phyloP scores from a whole-genome alignment of 1,139 yeast genomes.

The Suhomyces yuchorum region DNA sequence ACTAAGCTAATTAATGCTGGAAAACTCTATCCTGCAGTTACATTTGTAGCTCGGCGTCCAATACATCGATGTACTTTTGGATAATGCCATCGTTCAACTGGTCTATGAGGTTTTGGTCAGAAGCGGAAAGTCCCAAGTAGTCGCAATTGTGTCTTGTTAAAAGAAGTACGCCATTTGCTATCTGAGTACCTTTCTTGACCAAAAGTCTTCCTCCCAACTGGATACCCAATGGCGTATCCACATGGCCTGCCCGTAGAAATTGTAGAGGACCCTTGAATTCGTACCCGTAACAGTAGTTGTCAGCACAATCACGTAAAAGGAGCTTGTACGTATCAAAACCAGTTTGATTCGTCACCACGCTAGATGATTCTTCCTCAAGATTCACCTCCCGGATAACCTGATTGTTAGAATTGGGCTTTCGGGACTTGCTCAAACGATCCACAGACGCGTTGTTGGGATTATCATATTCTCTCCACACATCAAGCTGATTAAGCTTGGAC shows the following conservation, averaged over 20 bases:
- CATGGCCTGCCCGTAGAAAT: constrained; percentile 29
- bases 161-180: constrained; percentile 39
- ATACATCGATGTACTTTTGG: constrained; percentile 37
- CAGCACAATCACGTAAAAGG: constrained; percentile 33
- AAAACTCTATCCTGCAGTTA: no score
- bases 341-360: constrained; percentile 4
- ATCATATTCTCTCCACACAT: constrained; percentile 41
- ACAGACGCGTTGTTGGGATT: constrained; percentile 46
- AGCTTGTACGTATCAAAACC: constrained; percentile 32
- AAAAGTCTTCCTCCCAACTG: constrained; percentile 43
- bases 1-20: no score
- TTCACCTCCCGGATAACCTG: constrained; percentile 37
- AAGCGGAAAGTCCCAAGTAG: constrained; percentile 33
- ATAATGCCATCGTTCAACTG: constrained; percentile 36
- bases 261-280: constrained; percentile 40
- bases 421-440: constrained; percentile 34
- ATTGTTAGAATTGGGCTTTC: constrained; percentile 6
- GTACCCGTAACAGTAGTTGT: constrained; percentile 42
- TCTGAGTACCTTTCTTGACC: constrained; percentile 35
- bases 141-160: constrained; percentile 34
- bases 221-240: constrained; percentile 34
- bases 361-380: constrained; percentile 25
- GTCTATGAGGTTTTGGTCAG: constrained; percentile 26
- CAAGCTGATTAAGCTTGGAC: constrained; percentile 38
- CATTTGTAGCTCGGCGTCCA: constrained; percentile 24